Evolutionary conservation across 306 rosid species (phyloP), one percentile per base, ranked within the genome.

Genomic region (Macrotyloma uniflorum): DNA sequence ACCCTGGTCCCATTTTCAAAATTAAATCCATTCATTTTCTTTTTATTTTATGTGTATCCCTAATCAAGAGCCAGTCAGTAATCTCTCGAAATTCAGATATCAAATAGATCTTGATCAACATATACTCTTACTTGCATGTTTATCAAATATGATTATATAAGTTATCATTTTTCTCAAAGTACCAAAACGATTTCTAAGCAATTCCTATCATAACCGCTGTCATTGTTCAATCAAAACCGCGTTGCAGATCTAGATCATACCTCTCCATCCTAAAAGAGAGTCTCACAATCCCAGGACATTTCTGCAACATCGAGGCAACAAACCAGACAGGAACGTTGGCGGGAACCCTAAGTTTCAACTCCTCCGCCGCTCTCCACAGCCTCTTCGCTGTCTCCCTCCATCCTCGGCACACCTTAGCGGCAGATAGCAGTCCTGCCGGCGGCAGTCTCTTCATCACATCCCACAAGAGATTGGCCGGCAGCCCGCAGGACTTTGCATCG

Each of bases 201-300:
- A 30, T 16, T 15, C 0, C 4, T 12, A 5, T 26, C 4, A 26
- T 1, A 13, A 5, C 11, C 2, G 4, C 4, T 2, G 10, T 72
- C n/a, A n/a, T 8, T 0, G 3, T 14, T 77, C 46, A 24, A 47
- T 67, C 9, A 42, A 50, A 26, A 13, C 1, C 38, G 12, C 10
- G 77, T 5, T 22, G 8, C 55, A 84, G 85, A 94, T 90, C 92
- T 80, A 81, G 30, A 8, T 43, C 43, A 22, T 78, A 89, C 99
- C 97, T 93, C 85, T 90, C 98, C 93, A 96, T 86, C 46, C 90
- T 90, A 79, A 96, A 91, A 11, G 97, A 86, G 49, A 96, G 96
- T 76, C 91, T 96, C 74, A 85, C 86, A 45, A 96, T 92, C 62
- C 88, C 84, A 0, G 92, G 88, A 62, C 98, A 96, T 72, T 93